phyloP scores from a whole-genome alignment of 768 basidiomycete genomes.

The Mycena sanguinolenta region DNA sequence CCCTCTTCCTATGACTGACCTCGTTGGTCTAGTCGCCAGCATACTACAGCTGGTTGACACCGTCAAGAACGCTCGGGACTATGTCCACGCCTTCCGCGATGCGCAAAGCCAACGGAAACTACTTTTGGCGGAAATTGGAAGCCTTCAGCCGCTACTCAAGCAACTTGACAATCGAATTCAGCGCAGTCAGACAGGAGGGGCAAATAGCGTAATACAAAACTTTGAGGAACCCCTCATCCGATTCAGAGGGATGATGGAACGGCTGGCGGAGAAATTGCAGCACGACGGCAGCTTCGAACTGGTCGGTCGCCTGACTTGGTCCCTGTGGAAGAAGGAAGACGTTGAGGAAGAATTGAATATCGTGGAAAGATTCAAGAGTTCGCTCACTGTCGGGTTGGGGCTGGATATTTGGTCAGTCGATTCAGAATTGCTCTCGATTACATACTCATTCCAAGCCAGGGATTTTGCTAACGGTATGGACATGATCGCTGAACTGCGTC shows the following conservation, averaged over 20 bases:
- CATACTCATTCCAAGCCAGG: not conserved
- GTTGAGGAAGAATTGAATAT: not conserved
- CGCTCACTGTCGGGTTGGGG: not conserved
- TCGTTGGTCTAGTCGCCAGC: too few species aligned
- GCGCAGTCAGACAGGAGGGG: not conserved
- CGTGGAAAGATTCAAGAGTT: not conserved
- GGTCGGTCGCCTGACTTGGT: not conserved
- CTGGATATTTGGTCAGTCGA: not conserved
- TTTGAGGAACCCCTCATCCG: not conserved
- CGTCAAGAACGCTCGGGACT: too few species aligned
- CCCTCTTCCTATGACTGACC: too few species aligned
- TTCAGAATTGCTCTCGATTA: not conserved
- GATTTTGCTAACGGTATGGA: not conserved
- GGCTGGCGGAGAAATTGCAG: not conserved
- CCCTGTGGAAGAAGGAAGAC: not conserved
- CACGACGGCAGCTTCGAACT: not conserved
- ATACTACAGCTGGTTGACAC: too few species aligned
- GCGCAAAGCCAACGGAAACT: too few species aligned
- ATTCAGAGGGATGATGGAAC: not conserved
- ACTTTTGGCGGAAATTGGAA: too few species aligned
- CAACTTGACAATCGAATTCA: not conserved
- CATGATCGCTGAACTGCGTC: not conserved
- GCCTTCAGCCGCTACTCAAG: not conserved
- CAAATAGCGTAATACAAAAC: not conserved
- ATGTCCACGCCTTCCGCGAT: too few species aligned